phyloP scores from a whole-genome alignment of 169 alveolate genomes.

The Cryptosporidium ubiquitum region DNA sequence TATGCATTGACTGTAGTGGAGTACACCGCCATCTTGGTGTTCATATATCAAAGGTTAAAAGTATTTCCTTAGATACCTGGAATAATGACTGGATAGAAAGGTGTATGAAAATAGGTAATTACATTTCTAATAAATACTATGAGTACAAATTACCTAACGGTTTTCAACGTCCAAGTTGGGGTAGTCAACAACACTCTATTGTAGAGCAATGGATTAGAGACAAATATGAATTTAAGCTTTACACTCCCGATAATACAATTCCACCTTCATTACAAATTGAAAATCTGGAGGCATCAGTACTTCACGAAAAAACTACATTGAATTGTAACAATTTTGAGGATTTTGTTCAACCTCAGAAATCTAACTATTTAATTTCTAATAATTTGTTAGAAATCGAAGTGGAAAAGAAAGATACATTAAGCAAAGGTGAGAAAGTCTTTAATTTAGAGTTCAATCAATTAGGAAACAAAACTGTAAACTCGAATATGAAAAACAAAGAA shows the following conservation, averaged over 20 bases:
- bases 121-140: slow-evolving; percentile 81
- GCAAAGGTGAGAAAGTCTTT: background rate
- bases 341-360: background rate
- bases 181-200: slow-evolving; percentile 65
- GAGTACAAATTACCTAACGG: slow-evolving; percentile 80
- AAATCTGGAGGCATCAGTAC: background rate
- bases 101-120: slow-evolving; percentile 79
- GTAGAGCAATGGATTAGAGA: slow-evolving; percentile 88
- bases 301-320: background rate
- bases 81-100: slow-evolving; percentile 84
- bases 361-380: background rate
- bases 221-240: slow-evolving; percentile 84
- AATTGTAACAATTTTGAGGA: background rate
- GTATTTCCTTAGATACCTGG: slow-evolving; percentile 93
- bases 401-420: background rate
- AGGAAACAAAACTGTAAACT: background rate
- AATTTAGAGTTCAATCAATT: background rate
- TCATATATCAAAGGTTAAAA: slow-evolving; percentile 92
- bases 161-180: slow-evolving; percentile 75
- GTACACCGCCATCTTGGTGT: slow-evolving; percentile 95
- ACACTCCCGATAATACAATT: slow-evolving; percentile 76
- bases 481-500: too few species aligned
- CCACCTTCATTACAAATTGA: slow-evolving; percentile 43
- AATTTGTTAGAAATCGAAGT: slow-evolving; percentile 1
- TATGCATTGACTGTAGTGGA: slow-evolving; percentile 97